Base-by-base conservation (phyloP, 108 stramenopile species). In the Discostella pseudostelligera region DNA sequence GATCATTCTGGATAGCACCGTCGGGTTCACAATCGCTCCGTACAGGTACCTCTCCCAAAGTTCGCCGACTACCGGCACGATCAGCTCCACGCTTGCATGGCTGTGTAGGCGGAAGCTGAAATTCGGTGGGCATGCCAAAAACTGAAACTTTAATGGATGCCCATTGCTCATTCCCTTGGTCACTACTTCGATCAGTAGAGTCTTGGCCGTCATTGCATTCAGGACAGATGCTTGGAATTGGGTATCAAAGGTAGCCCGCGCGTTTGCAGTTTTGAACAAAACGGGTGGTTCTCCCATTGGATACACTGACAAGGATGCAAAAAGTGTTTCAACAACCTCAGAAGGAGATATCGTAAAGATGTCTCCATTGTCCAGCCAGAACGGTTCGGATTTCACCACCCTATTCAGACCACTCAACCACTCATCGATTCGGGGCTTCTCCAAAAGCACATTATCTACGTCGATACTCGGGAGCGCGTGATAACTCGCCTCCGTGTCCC, bases 61-160 rank as follows among this genome's bases (percentile, higher is more conserved):
- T 14, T 59, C 58, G 8, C 58, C 58, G 22, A 45, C 58, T 8
- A 59, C 26, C 8, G 44, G 43, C 20, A 59, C 22, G 3, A 24
- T 24, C 8, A 59, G 40, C 44, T 59, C 58, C 8, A 40, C 44
- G 24, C 43, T 45, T 11, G 58, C 24, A 36, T 59, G 58, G 20
- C 40, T 45, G 58, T 59, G 58, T 13, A 59, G 58, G 29, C 13
- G 12, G 37, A 59, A 59, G 58, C 24, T 45, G 43, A 45, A 43
- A 12, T 45, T 45, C 1, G 43, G 43, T 12, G 58, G 58, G 14
- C 58, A 59, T 0, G 58, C 58, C 36, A 59, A 13, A 13, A 59
- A 14, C 58, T 59, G 58, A 8, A 59, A 13, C 35, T 45, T 59
- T 4, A 59, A 36, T 24, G 58, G 58, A 28, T 59, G 58, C 43